Base-by-base conservation (phyloP, 2,329 filamentous ascomycete species). In the Penicillium janthinellum region DNA sequence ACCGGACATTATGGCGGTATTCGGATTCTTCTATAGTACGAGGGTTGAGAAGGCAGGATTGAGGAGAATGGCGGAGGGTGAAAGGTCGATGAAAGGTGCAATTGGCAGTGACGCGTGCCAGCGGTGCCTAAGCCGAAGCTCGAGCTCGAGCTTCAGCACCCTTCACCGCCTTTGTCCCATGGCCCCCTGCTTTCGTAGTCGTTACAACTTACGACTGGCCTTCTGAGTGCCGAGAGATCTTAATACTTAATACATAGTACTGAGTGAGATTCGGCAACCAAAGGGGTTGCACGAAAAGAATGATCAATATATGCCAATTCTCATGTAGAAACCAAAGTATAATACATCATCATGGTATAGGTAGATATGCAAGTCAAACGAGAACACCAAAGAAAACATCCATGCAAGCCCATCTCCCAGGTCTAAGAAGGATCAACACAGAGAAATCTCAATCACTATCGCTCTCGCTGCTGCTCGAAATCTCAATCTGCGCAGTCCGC, bases 1-100 rank as follows among this genome's bases (percentile, higher is more conserved):
- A 81, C 78, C 78, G 66, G 78, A 81, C 78, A 81, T 81, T 67
- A 67, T 75, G 70, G 66, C 64, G 61, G 58, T 55, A 54, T 57
- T 22, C 44, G 55, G 60, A 48, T 52, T 63, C 44, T 63, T 58
- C 57, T 62, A 57, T 47, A 48, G 48, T 5, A 20, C 35, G 59
- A 54, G 39, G 15, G 57, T 66, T 47, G 59, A 51, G 54, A 53
- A 20, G 42, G 59, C 20, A 45, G 35, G 34, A 57, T 38, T 39
- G 25, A 44, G 57, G 25, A 22, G 56, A 60, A 35, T 55, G 50
- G 53, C 28, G 49, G 42, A 47, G 62, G 51, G 57, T 44, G 52
- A 59, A 55, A 55, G 62, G 63, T 59, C 60, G 61, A 62, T 64
- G 59, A 59, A 60, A 60, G 58, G 64, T 62, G 62, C 64, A 63